Evolutionary conservation across 1,139 yeast species (phyloP).

Genomic region (Candida pseudocylindracea): DNA sequence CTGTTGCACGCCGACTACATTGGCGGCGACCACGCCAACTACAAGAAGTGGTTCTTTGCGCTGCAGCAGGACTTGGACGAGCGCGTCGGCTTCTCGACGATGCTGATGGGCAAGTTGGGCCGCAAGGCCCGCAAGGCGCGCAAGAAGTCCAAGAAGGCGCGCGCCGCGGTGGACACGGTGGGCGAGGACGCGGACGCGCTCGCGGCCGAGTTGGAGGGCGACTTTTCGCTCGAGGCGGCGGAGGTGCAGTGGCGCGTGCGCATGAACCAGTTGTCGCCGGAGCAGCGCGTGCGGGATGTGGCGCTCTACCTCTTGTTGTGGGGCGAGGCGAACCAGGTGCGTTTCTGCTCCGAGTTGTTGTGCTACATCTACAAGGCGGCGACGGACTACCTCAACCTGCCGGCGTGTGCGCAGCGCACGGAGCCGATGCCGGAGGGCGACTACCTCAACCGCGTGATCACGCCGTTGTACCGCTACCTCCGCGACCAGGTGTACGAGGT

Average conservation of each 20-base stretch:
- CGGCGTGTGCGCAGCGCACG: slow-evolving; percentile 73
- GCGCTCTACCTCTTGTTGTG: slow-evolving; percentile 79
- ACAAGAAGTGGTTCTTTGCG: slow-evolving; percentile 91
- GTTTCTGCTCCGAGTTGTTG: slow-evolving; percentile 83
- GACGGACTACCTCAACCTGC: slow-evolving; percentile 66
- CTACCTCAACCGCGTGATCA: slow-evolving; percentile 72
- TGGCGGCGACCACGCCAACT: slow-evolving; percentile 85
- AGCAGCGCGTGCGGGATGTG: slow-evolving; percentile 74
- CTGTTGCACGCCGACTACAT: slow-evolving; percentile 93
- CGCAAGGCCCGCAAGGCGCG: slow-evolving; percentile 26
- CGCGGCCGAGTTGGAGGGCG: slow-evolving; percentile 71
- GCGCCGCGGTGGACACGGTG: slow-evolving; percentile 7
- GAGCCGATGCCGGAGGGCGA: slow-evolving; percentile 96
- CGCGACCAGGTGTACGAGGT: slow-evolving; percentile 94
- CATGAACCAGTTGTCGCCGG: slow-evolving; percentile 23
- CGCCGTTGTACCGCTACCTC: slow-evolving; percentile 77
- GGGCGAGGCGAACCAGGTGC: slow-evolving; percentile 98
- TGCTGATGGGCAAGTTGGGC: slow-evolving; percentile 37
- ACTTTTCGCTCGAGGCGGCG: slow-evolving; percentile 36
- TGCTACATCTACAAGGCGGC: slow-evolving; percentile 93
- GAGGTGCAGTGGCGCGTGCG: slow-evolving; percentile 28
- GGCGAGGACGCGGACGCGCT: slow-evolving; percentile 28
- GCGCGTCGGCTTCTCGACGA: slow-evolving; percentile 20
- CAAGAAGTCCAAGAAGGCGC: slow-evolving; percentile 15
- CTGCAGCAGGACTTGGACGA: slow-evolving; percentile 40